Evolutionary conservation across 495 filamentous ascomycete genomes (phyloP).

Genomic region (Zalerion maritima): DNA sequence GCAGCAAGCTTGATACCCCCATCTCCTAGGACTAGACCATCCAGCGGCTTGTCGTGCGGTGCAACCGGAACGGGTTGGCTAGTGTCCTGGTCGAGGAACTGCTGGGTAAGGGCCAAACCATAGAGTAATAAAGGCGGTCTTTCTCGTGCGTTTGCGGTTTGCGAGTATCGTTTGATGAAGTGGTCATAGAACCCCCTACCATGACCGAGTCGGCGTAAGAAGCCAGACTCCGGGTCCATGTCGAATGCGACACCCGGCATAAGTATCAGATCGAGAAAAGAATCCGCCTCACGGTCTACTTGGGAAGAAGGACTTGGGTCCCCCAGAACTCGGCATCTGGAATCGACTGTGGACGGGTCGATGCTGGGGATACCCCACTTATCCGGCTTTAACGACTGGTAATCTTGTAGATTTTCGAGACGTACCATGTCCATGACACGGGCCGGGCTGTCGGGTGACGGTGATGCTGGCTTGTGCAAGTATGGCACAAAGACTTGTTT

Average conservation of each 20-base stretch:
- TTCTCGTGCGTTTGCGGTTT: too few relatives aligned
- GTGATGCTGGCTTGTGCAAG: constrained; percentile 45
- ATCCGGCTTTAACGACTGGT: constrained; percentile 57
- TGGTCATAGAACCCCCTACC: constrained; percentile 96
- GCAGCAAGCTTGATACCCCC: constrained; percentile 11
- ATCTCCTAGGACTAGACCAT: constrained; percentile 46
- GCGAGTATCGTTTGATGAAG: constrained; percentile 62
- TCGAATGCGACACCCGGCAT: constrained; percentile 95
- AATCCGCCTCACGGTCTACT: constrained; percentile 29
- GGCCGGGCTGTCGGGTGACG: constrained; percentile 28
- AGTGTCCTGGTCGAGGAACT: constrained; percentile 47
- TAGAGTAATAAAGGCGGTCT: constrained; percentile 45
- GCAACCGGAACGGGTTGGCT: constrained; percentile 48
- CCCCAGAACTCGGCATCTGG: constrained; percentile 55
- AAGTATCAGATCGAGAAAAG: constrained; percentile 62
- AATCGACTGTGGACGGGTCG: constrained; percentile 40
- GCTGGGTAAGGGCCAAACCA: constrained; percentile 78
- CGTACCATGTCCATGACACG: constrained; percentile 90
- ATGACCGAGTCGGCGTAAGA: constrained; percentile 69
- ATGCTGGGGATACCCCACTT: constrained; percentile 87
- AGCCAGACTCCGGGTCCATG: constrained; percentile 25
- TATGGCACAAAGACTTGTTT: constrained; percentile 89
- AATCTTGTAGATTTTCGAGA: constrained; percentile 57
- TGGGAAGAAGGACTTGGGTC: constrained; percentile 28
- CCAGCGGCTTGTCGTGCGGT: constrained; percentile 48